Percentiles rank a stretch among this genome's conserved stretches.
Evolutionary conservation across 2,329 filamentous ascomycete species (phyloP).

Genomic region (Cytospora piceae): DNA sequence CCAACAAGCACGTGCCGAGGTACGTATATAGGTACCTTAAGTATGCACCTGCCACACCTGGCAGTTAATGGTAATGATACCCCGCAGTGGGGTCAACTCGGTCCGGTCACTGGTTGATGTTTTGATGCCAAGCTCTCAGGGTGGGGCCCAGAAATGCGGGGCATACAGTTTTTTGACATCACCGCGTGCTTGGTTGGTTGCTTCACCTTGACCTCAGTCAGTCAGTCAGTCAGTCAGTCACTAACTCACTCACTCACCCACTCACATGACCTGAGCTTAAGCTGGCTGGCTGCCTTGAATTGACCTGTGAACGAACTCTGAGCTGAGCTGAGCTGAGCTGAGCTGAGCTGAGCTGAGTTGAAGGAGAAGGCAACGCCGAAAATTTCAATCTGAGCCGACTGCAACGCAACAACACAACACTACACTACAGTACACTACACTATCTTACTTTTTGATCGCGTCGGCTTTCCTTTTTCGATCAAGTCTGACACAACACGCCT

Average conservation of each 20-base stretch:
- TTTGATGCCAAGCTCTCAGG: background rate
- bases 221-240: background rate
- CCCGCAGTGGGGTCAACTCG: background rate
- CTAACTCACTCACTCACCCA: background rate
- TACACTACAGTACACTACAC: background rate
- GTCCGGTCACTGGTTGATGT: background rate
- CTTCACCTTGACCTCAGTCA: background rate
- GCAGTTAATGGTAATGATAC: background rate
- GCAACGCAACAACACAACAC: background rate
- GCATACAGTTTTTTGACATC: conserved; percentile 7
- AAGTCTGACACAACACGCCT: background rate
- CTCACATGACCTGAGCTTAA: background rate
- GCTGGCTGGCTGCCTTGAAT: no score
- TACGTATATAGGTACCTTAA: background rate
- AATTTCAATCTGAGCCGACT: background rate
- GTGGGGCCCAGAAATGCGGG: conserved; percentile 27
- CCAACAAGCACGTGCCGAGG: background rate
- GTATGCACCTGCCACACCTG: no score
- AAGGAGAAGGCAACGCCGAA: background rate
- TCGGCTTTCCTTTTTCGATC: background rate
- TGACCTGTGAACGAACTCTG: background rate
- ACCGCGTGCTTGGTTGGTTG: background rate
- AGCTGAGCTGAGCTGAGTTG: no score
- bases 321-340: background rate
- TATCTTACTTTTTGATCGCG: background rate